A percentile compares a stretch with the other conserved stretches of the same genome.
phyloP scores from a whole-genome alignment of 768 basidiomycete genomes.

The Xerocomellus dryophilus region DNA sequence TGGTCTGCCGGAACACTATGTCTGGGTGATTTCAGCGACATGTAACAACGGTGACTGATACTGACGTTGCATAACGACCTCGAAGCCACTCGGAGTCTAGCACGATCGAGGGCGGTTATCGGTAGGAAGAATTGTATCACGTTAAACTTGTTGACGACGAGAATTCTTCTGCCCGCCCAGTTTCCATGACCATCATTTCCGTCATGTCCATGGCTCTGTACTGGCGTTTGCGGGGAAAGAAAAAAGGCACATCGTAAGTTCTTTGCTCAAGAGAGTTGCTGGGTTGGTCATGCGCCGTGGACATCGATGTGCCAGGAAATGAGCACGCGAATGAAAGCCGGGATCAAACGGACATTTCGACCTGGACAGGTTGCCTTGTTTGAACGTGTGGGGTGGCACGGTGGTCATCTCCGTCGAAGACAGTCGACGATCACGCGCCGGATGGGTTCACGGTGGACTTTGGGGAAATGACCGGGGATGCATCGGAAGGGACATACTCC shows the following conservation, averaged over 20 bases:
- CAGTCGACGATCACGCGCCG: background rate
- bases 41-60: slow-evolving; percentile 1
- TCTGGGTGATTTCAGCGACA: background rate
- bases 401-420: background rate
- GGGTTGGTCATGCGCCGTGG: slow-evolving; percentile 13
- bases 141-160: background rate
- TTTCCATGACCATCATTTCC: slow-evolving; percentile 15
- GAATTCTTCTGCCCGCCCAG: background rate
- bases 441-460: background rate
- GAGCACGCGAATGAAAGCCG: background rate
- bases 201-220: background rate
- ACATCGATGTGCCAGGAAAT: slow-evolving; percentile 5
- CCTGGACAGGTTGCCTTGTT: no score
- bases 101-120: slow-evolving; percentile 21
- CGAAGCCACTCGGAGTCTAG: background rate
- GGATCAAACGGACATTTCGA: no score
- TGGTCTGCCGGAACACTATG: background rate
- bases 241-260: background rate
- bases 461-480: background rate
- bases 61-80: slow-evolving; percentile 21
- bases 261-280: background rate
- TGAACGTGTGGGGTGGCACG: no score
- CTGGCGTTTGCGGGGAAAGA: background rate
- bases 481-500: background rate
- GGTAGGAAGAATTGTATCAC: background rate